Conservation (phyloP, 2,329 filamentous ascomycete genomes). For the Dactylellina sp. region DNA sequence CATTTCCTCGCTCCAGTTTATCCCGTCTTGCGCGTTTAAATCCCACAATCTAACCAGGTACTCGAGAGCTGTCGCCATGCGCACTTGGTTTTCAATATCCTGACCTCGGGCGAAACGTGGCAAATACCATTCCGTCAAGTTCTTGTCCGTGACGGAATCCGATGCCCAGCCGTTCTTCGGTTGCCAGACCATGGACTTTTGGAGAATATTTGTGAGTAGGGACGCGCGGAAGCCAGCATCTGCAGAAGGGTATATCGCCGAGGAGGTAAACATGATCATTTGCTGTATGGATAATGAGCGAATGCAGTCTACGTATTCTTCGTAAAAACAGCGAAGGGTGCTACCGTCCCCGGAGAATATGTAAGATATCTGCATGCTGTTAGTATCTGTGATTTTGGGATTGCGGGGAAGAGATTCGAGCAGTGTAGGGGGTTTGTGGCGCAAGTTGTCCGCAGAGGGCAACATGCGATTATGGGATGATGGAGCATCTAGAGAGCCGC, state of each 20-base stretch:
- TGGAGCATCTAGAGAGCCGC: slow-evolving; percentile 1
- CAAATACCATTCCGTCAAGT: slow-evolving; percentile 15
- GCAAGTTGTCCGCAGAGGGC: neutral
- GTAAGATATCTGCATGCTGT: slow-evolving; percentile 40
- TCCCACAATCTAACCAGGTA: slow-evolving; percentile 29
- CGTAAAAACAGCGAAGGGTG: slow-evolving; percentile 43
- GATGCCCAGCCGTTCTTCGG: slow-evolving; percentile 26
- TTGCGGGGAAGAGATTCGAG: slow-evolving; percentile 5
- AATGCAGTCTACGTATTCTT: slow-evolving; percentile 43
- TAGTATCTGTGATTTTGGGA: neutral
- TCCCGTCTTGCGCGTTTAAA: neutral
- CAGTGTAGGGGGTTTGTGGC: slow-evolving; percentile 7
- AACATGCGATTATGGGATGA: slow-evolving; percentile 2
- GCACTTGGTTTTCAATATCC: slow-evolving; percentile 38
- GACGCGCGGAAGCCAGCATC: slow-evolving; percentile 25
- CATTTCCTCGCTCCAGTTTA: slow-evolving; percentile 31
- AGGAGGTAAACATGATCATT: slow-evolving; percentile 33
- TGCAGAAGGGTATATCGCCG: slow-evolving; percentile 11
- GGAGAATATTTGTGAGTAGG: slow-evolving; percentile 23
- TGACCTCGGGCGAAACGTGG: slow-evolving; percentile 26
- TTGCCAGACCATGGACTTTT: slow-evolving; percentile 37
- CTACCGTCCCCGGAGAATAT: slow-evolving; percentile 34
- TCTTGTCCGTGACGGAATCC: slow-evolving; percentile 15
- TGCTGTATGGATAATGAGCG: slow-evolving; percentile 31
- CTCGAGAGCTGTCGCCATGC: slow-evolving; percentile 31